Evolutionary conservation across 208 protist genomes (phyloP).

Genomic region (Wallacemonas sp.): DNA sequence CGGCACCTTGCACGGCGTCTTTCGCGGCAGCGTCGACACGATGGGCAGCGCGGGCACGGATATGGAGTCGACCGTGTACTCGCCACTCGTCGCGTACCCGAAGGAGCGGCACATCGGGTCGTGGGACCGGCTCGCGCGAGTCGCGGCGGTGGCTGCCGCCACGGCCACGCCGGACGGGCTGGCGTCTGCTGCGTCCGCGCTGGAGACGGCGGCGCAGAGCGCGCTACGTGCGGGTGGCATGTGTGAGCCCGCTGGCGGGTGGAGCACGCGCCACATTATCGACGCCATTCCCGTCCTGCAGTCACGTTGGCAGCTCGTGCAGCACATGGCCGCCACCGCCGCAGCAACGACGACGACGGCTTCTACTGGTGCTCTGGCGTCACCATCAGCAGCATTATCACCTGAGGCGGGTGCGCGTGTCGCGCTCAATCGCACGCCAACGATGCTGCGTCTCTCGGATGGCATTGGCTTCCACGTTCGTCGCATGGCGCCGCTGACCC

Average conservation of each 20-base stretch:
- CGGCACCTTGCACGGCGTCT: background rate
- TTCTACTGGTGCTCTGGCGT: background rate
- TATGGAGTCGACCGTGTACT: constrained; percentile 8
- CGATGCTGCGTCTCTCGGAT: constrained; percentile 53
- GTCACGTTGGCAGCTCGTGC: constrained; percentile 12
- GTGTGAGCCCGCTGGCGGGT: too few relatives aligned
- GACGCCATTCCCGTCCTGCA: constrained; percentile 7
- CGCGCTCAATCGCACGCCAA: background rate
- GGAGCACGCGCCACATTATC: constrained; percentile 2
- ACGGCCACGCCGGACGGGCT: too few relatives aligned
- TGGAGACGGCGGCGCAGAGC: too few relatives aligned
- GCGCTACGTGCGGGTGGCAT: too few relatives aligned
- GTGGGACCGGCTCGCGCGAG: background rate
- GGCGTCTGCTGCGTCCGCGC: too few relatives aligned
- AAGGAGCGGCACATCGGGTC: background rate
- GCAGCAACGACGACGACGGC: background rate
- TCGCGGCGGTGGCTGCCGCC: background rate
- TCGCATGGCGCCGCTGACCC: constrained; percentile 50
- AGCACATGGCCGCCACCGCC: constrained; percentile 1
- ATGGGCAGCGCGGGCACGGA: constrained; percentile 2
- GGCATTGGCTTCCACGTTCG: constrained; percentile 56
- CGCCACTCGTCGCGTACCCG: constrained; percentile 1
- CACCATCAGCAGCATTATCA: too few relatives aligned
- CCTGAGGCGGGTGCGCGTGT: background rate
- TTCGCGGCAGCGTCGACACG: constrained; percentile 2